phyloP scores from a whole-genome alignment of 2,329 filamentous ascomycete genomes.

The Xylariaceae sp. region DNA sequence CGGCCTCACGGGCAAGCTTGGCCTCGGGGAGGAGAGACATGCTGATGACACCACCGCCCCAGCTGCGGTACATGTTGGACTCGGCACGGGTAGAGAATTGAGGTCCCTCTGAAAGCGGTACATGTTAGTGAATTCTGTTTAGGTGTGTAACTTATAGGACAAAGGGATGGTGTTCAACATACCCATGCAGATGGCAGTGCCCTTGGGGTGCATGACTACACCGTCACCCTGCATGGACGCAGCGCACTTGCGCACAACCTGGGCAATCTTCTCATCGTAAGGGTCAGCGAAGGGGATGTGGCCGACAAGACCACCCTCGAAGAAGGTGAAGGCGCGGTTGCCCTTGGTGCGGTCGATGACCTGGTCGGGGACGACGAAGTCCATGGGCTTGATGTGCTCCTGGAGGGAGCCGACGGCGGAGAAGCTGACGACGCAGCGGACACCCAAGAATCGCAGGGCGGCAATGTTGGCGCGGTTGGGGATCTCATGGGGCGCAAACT shows the following conservation, averaged over 20 bases:
- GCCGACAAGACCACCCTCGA: slow-evolving; percentile 83
- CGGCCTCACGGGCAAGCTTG: slow-evolving; percentile 92
- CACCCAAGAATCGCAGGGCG: slow-evolving; percentile 86
- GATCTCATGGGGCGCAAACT: slow-evolving; percentile 91
- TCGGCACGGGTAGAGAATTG: slow-evolving; percentile 96
- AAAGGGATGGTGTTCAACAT: slow-evolving; percentile 28
- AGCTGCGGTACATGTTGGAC: slow-evolving; percentile 88
- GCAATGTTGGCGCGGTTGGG: slow-evolving; percentile 93
- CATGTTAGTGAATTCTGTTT: not conserved
- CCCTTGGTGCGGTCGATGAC: slow-evolving; percentile 97
- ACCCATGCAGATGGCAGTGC: slow-evolving; percentile 90
- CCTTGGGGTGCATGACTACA: slow-evolving; percentile 75
- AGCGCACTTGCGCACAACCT: slow-evolving; percentile 73
- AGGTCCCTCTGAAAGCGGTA: slow-evolving; percentile 66
- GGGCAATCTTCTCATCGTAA: slow-evolving; percentile 74
- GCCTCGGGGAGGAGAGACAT: slow-evolving; percentile 95
- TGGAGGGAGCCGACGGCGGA: slow-evolving; percentile 88
- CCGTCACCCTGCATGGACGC: slow-evolving; percentile 72
- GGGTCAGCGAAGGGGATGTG: slow-evolving; percentile 96
- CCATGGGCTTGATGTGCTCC: slow-evolving; percentile 88
- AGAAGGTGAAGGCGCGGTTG: slow-evolving; percentile 90
- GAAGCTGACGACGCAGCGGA: slow-evolving; percentile 88
- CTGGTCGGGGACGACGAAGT: slow-evolving; percentile 95
- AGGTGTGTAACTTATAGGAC: not conserved
- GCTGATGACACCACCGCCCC: slow-evolving; percentile 95